Evolutionary conservation across 169 alveolate species (phyloP), one percentile per base, ranked within the genome.

Genomic region (Cryptosporidium meleagridis): DNA sequence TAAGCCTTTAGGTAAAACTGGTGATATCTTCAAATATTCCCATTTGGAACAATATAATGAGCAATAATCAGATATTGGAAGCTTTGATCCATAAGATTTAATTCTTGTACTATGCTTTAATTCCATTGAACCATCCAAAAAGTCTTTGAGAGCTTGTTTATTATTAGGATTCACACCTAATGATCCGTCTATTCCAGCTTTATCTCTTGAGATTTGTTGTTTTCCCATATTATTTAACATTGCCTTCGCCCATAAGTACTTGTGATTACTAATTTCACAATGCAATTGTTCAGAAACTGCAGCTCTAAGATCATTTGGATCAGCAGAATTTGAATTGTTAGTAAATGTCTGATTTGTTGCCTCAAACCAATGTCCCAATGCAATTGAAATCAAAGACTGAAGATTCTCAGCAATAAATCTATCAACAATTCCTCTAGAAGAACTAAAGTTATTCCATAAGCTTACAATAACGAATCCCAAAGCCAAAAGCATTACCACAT

Each of bases 351-450:
- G 91, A 58, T 92, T 87, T 51, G 85, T 73, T 44, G 70, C 91
- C 26, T 85, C 93, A 51, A 92, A 92, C 94, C 94, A 92, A 61
- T 87, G 94, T 9, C 92, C 94, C 3, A 92, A 85, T 9, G 93
- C 93, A 51, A 92, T 70, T 4, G 94, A 87, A 45, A 92, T 80
- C 26, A 92, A 87, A 67, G 89, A 80, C 41, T 87, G 93, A 45
- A 87, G 48, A 58, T 92, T 92, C 21, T 89, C 93, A 26, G 87
- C 93, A 44, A 92, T 92, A 53, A 91, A 92, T 12, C 85, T 59
- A 16, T 59, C 89, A 45, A 92, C 93, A 2, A 80, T 80, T 9
- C 87, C 94, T 67, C 94, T 86, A 5, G 94, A 87, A 33, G 84
- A 72, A 16, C 71, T 80, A 33, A 87, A 87, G 59, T 92, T 92